Evolutionary conservation across 257 asterid genomes (phyloP).

Genomic region (Primulina huaijiensis): DNA sequence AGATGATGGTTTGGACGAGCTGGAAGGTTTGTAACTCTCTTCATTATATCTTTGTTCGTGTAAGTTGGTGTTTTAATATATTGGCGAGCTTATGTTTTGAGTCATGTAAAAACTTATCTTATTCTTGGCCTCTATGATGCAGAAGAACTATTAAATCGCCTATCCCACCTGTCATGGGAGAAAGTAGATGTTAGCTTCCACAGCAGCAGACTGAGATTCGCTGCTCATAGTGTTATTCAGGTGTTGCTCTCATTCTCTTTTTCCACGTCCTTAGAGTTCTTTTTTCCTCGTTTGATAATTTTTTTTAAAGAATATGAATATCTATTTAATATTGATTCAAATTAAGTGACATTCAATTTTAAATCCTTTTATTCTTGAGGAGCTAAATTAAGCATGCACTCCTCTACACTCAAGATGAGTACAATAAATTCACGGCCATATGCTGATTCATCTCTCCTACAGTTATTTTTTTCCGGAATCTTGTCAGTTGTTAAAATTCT

Average conservation of each 20-base stretch:
- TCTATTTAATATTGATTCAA: too few species aligned
- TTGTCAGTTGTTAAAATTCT: neutral
- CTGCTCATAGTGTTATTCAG: conserved; percentile 97
- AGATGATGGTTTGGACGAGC: conserved; percentile 54
- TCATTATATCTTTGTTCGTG: neutral
- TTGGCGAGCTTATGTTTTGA: neutral
- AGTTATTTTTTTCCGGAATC: neutral
- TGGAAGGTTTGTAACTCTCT: conserved; percentile 69
- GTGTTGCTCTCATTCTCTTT: conserved; percentile 37
- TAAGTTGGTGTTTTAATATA: neutral
- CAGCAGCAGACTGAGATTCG: conserved; percentile 64
- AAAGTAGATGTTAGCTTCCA: conserved; percentile 97
- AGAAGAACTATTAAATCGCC: conserved; percentile 81
- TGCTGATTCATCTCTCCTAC: neutral
- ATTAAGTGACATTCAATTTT: neutral
- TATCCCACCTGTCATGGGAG: conserved; percentile 92
- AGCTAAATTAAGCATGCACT: neutral
- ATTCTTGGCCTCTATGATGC: conserved; percentile 25
- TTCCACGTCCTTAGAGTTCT: too few species aligned
- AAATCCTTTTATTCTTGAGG: neutral
- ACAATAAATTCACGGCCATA: neutral
- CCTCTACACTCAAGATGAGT: neutral
- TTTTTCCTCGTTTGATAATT: too few species aligned
- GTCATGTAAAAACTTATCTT: neutral
- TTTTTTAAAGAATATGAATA: too few species aligned